phyloP scores from a whole-genome alignment of 2,329 filamentous ascomycete species.

The Botryotinia calthae region DNA sequence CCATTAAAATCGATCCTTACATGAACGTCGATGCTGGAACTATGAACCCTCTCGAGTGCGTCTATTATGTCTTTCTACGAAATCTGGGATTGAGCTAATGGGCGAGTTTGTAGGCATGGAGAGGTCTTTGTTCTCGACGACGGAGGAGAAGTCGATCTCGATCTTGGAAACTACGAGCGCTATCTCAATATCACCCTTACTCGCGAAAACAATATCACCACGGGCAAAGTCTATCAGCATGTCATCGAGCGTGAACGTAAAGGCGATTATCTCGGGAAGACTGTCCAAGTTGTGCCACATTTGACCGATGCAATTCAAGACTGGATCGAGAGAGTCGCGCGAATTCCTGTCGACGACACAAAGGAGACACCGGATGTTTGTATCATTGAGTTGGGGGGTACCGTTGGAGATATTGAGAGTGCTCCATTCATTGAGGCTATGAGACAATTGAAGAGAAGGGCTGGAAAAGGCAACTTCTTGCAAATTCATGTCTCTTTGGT shows the following conservation, averaged over 20 bases:
- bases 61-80: constrained; percentile 18
- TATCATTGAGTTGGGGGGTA: constrained; percentile 72
- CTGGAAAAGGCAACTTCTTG: constrained; percentile 76
- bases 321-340: constrained; percentile 85
- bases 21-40: constrained; percentile 75
- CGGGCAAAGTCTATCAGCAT: constrained; percentile 90
- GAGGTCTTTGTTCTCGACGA: constrained; percentile 87
- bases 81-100: constrained; percentile 36
- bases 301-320: constrained; percentile 89
- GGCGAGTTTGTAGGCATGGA: constrained; percentile 59
- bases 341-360: constrained; percentile 82
- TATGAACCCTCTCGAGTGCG: constrained; percentile 58
- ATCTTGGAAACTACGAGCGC: constrained; percentile 74
- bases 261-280: constrained; percentile 74
- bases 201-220: constrained; percentile 92
- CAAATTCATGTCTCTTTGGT: constrained; percentile 89
- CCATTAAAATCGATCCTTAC: constrained; percentile 71
- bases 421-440: constrained; percentile 86
- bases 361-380: constrained; percentile 84
- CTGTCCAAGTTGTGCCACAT: constrained; percentile 89
- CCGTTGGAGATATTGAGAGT: constrained; percentile 79
- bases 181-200: constrained; percentile 80
- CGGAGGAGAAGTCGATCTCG: constrained; percentile 73
- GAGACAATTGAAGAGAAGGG: constrained; percentile 70
- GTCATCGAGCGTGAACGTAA: constrained; percentile 71